Evolutionary conservation across 495 filamentous ascomycete genomes (phyloP), one percentile per base, ranked within the genome.

Genomic region (Aspergillus avenaceus): DNA sequence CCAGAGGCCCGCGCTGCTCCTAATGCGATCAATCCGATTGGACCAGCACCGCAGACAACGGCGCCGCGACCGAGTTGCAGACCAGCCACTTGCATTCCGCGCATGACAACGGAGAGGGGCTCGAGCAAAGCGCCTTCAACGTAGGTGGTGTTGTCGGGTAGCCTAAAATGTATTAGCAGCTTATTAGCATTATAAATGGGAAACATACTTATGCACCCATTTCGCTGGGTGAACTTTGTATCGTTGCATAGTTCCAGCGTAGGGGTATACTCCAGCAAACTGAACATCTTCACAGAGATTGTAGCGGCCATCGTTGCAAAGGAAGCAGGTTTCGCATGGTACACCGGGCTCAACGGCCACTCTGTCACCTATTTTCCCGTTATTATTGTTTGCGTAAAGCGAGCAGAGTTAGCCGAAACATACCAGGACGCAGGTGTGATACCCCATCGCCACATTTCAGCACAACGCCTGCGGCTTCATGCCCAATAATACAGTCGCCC

Each of bases 261-360:
- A 73, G 2, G 82, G 82, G 58, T 79, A 82, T 16, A 82, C 79
- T 9, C 80, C 80, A 1, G 79, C 74, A 58, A 93, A 93, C 42
- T 73, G 75, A 69, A 93, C 83, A 25, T 76, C 73, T 42, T 79
- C 76, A 69, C 88, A 93, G 57, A 92, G 84, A 55, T 92, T 92
- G 56, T 92, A 91, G 8, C 87, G 72, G 2, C 86, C 85, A 25
- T 76, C 74, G 23, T 59, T 49, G 56, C 87, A 91, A 21, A 84
- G 61, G 27, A 78, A 78, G 58, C 87, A 91, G 14, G 71, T 31
- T 31, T 75, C 75, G 56, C 87, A 91, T 0, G 86, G 85, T 14
- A 86, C 68, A 16, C 87, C 87, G 36, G 87, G 84, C 63, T 91
- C 87, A 11, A 91, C 73, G 0, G 86, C 87, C 2, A 91, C 85